phyloP scores from a whole-genome alignment of 208 protist genomes.

The Angomonas ambiguus region DNA sequence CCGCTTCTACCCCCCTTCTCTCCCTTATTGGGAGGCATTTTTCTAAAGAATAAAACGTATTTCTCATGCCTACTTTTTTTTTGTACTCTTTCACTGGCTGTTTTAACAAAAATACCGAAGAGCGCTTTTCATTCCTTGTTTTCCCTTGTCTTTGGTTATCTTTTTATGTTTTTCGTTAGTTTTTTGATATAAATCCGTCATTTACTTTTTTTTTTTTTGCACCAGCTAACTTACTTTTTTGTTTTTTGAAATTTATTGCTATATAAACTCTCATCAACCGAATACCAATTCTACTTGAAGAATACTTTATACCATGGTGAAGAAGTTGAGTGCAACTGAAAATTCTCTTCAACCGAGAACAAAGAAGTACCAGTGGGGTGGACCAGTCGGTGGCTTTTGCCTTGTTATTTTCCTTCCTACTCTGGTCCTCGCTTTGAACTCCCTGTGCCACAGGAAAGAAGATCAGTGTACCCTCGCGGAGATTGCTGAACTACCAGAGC shows the following conservation, averaged over 20 bases:
- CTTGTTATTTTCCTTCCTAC: constrained; percentile 57
- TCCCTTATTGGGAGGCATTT: too few relatives aligned
- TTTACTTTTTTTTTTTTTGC: constrained; percentile 3
- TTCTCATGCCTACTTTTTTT: too few relatives aligned
- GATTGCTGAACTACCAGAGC: constrained; percentile 17
- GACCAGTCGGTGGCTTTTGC: constrained; percentile 43
- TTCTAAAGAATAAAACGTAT: too few relatives aligned
- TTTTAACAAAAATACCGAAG: too few relatives aligned
- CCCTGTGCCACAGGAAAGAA: constrained; percentile 32
- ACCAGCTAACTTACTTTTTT: neutral
- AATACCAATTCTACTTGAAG: too few relatives aligned
- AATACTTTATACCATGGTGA: too few relatives aligned
- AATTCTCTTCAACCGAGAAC: constrained; percentile 56
- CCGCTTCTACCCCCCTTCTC: too few relatives aligned
- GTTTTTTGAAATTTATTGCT: constrained; percentile 9
- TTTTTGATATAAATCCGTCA: neutral
- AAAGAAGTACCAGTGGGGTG: constrained; percentile 71
- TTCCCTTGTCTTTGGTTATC: neutral
- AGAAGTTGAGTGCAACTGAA: too few relatives aligned
- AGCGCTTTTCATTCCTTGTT: too few relatives aligned
- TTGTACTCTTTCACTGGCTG: too few relatives aligned
- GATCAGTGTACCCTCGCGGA: constrained; percentile 28
- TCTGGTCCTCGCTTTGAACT: constrained; percentile 58
- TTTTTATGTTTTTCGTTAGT: neutral
- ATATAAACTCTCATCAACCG: too few relatives aligned